Evolutionary conservation across 2,329 filamentous ascomycete species (phyloP), one percentile per base, ranked within the genome.

Genomic region (Cytospora piceae): DNA sequence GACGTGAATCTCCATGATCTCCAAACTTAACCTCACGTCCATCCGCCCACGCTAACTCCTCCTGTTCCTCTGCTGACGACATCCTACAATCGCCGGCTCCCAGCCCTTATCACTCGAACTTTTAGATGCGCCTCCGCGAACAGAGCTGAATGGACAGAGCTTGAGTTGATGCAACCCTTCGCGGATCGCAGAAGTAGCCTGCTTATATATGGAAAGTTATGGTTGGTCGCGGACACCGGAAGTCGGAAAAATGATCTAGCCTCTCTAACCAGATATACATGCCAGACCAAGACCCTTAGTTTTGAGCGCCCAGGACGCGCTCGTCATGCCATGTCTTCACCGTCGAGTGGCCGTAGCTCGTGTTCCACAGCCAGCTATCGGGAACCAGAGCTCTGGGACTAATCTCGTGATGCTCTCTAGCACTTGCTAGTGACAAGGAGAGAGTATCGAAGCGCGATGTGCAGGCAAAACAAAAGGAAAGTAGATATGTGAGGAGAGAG

Each of bases 81-180:
- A 22, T 49, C n/a, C 42, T 22, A 7, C n/a, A 12, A 22, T 49
- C 42, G 9, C n/a, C 42, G 9, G 42, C 42, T 49, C n/a, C 42
- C 20, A 7, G 42, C 20, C 22, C 20, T 22, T n/a, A 9, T 17
- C 42, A 46, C 39, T n/a, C 17, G 8, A 22, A n/a, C 20, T 22
- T n/a, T 49, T 49, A 22, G 42, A 49, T 49, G 42, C 42, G 9
- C 22, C 42, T 22, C n/a, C n/a, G 42, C 17, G 17, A 32, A 22
- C 29, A 53, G 29, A 62, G 53, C 37, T 29, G 22, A 29, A 20
- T 22, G 24, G 22, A 24, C 29, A 53, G n/a, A 62, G 53, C 27
- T 37, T 29, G 37, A 56, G 53, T 51, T 52, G 20, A 62, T 62
- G 60, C 49, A 62, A 62, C 53, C 60, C 60, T 22, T 51, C 29